phyloP scores from a whole-genome alignment of 306 rosid genomes.

The Benincasa hispida region DNA sequence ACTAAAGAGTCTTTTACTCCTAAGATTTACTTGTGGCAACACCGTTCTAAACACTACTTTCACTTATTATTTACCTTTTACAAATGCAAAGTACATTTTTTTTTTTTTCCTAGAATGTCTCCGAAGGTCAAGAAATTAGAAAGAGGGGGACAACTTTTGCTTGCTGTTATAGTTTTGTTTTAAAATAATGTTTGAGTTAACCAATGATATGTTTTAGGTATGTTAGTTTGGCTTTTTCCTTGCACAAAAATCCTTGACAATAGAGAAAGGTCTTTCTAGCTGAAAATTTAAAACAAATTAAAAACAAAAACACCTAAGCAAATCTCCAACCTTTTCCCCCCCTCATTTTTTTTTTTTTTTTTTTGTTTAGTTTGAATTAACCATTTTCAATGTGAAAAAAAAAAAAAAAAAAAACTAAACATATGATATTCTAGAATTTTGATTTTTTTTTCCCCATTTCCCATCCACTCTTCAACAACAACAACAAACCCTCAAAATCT shows the following conservation, averaged over 20 bases:
- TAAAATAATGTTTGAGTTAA: neutral
- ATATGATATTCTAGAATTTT: neutral
- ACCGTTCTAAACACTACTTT: too few relatives aligned
- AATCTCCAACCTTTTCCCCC: neutral
- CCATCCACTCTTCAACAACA: neutral
- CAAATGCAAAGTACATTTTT: too few relatives aligned
- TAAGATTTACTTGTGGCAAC: too few relatives aligned
- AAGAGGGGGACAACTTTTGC: neutral
- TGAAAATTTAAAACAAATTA: neutral
- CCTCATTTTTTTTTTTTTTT: neutral
- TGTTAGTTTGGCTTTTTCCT: neutral
- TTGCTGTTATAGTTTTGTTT: neutral
- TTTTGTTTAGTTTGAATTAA: too few relatives aligned
- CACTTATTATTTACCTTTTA: too few relatives aligned
- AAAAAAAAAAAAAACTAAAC: neutral
- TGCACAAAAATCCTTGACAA: neutral
- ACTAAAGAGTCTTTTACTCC: too few relatives aligned
- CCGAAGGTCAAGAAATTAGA: neutral
- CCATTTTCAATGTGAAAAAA: too few relatives aligned
- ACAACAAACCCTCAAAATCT: slow-evolving; percentile 13
- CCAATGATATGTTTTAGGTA: neutral
- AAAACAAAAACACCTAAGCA: neutral
- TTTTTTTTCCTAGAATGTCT: neutral
- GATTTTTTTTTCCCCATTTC: neutral
- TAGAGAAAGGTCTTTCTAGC: neutral